Evolutionary conservation across 2,329 filamentous ascomycete species (phyloP).

Genomic region (Penicillium sp.): DNA sequence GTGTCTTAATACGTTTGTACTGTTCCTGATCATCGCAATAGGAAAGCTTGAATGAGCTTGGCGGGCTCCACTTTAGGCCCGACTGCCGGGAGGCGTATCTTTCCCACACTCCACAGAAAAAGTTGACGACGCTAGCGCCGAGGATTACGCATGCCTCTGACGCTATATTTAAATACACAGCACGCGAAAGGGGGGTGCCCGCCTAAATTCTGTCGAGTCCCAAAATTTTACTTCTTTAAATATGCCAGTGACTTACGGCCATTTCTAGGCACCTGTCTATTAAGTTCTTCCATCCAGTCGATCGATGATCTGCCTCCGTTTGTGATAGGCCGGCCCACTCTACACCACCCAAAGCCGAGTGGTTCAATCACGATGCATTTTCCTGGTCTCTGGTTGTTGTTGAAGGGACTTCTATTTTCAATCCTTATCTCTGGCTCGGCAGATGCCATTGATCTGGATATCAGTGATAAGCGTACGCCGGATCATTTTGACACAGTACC

Average conservation of each 20-base stretch:
- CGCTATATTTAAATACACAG: conserved; percentile 13
- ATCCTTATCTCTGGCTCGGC: conserved; percentile 4
- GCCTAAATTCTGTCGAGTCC: background rate
- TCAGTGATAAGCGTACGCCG: conserved; percentile 27
- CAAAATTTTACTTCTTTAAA: background rate
- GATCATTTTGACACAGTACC: background rate
- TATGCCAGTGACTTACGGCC: background rate
- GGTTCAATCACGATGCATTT: conserved; percentile 10
- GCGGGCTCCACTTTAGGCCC: conserved; percentile 7
- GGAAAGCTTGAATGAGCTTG: conserved; percentile 22
- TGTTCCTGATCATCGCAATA: conserved; percentile 2
- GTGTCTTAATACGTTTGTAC: too few species aligned
- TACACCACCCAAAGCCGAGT: background rate
- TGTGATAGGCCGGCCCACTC: background rate
- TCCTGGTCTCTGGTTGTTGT: background rate
- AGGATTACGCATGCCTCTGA: conserved; percentile 22
- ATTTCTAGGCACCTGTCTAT: background rate
- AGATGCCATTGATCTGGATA: conserved; percentile 26
- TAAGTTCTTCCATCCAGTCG: background rate
- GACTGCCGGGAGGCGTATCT: conserved; percentile 2
- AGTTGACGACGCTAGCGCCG: conserved; percentile 26
- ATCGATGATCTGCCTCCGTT: background rate
- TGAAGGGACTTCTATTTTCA: conserved; percentile 1
- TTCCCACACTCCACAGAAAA: conserved; percentile 10
- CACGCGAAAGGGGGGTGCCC: conserved; percentile 3